Conservation (phyloP, 177 flowering plant genomes). For the Vitis hybrid region DNA sequence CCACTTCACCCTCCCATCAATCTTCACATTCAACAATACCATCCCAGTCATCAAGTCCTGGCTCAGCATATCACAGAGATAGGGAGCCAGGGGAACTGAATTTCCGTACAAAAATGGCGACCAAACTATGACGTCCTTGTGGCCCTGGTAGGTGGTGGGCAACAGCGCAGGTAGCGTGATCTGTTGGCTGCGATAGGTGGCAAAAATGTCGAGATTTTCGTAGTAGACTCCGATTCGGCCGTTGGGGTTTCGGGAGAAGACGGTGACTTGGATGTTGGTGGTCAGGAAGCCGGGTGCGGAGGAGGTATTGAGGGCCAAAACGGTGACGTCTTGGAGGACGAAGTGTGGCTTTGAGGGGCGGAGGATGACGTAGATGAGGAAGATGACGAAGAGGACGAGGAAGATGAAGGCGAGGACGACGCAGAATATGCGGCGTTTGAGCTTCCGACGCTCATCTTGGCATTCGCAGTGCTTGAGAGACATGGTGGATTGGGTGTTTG, state of each 20-base stretch:
- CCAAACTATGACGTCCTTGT: slow-evolving; percentile 38
- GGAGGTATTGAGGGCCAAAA: slow-evolving; percentile 47
- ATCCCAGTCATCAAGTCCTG: slow-evolving; percentile 35
- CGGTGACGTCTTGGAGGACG: slow-evolving; percentile 65
- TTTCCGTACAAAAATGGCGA: slow-evolving; percentile 44
- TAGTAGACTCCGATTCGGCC: slow-evolving; percentile 41
- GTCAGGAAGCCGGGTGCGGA: slow-evolving; percentile 25
- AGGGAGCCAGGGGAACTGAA: slow-evolving; percentile 43
- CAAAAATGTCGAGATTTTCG: slow-evolving; percentile 31
- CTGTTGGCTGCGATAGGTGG: slow-evolving; percentile 42
- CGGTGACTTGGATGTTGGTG: slow-evolving; percentile 40
- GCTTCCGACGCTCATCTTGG: slow-evolving; percentile 23
- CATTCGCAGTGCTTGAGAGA: slow-evolving; percentile 47
- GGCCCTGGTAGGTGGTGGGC: slow-evolving; percentile 42
- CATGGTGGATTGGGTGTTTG: slow-evolving; percentile 14
- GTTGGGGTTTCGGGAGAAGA: slow-evolving; percentile 45
- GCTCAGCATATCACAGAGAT: slow-evolving; percentile 12
- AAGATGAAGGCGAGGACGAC: slow-evolving; percentile 24
- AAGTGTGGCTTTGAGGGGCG: slow-evolving; percentile 52
- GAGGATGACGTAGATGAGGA: slow-evolving; percentile 51
- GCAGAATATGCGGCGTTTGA: slow-evolving; percentile 25
- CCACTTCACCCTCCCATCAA: slow-evolving; percentile 49
- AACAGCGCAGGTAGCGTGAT: slow-evolving; percentile 31
- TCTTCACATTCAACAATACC: slow-evolving; percentile 35
- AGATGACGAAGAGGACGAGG: slow-evolving; percentile 33